These are phyloP conservation scores for Kwoniella botswanensis DNA, from an alignment of 768 basidiomycete species.

Conservation along the genomic window DNA sequence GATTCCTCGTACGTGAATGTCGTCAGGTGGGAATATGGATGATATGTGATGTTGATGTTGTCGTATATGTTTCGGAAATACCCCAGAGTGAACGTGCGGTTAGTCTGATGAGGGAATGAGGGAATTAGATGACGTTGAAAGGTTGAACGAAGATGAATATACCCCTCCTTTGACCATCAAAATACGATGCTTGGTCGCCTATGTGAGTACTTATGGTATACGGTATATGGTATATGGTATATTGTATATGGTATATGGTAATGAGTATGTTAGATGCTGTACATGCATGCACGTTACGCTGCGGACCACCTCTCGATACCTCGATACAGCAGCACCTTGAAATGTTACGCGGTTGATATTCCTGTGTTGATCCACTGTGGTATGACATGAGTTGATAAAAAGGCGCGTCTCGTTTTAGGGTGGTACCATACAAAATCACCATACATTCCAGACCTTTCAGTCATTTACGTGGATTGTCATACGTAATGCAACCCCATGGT, in stretches of 20 bases:
- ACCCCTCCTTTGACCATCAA: background rate
- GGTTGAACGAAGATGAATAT: background rate
- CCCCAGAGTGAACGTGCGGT: background rate
- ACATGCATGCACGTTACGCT: background rate
- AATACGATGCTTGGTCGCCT: background rate
- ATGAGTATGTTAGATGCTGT: background rate
- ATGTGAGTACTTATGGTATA: background rate
- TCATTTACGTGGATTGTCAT: background rate
- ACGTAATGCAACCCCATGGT: background rate
- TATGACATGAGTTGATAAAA: background rate
- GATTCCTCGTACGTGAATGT: background rate
- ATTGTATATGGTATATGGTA: background rate
- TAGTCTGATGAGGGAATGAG: background rate
- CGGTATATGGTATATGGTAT: background rate
- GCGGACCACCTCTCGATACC: background rate
- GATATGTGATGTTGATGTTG: background rate
- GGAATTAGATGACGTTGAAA: background rate
- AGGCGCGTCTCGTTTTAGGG: background rate
- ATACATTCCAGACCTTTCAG: background rate
- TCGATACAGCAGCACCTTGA: too few relatives aligned
- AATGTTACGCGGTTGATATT: background rate
- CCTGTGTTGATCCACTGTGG: background rate
- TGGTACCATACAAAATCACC: background rate
- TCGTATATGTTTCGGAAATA: background rate
- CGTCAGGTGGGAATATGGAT: background rate